These are phyloP conservation scores for Heliamphora pulchella DNA, from an alignment of 179 eudicot genomes.

Conservation along the genomic window DNA sequence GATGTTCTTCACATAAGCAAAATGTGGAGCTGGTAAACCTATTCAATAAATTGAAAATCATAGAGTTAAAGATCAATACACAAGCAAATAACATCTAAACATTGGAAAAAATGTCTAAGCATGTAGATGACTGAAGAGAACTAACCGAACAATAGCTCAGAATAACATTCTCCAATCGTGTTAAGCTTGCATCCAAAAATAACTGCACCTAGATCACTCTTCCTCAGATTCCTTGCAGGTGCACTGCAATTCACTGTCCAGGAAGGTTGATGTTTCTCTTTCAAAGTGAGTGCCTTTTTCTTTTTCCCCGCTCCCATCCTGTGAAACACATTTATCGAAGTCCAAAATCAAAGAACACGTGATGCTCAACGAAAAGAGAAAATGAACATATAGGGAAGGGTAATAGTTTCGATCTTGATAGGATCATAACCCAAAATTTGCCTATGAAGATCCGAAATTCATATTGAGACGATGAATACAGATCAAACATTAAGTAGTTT, in stretches of 20 bases:
- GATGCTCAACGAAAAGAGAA: not conserved
- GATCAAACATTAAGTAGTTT: not conserved
- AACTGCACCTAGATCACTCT: constrained; percentile 53
- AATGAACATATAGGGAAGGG: not conserved
- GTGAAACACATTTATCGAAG: not conserved
- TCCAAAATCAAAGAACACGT: not conserved
- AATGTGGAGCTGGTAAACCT: constrained; percentile 55
- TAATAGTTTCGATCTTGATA: not conserved
- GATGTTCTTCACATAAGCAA: constrained; percentile 62
- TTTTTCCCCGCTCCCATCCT: constrained; percentile 46
- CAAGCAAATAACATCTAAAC: not conserved
- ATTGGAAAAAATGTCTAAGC: not conserved
- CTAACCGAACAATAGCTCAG: constrained; percentile 61
- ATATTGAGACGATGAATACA: not conserved
- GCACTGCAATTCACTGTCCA: constrained; percentile 21
- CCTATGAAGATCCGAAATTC: not conserved
- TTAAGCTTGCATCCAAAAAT: constrained; percentile 70
- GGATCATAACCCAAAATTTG: not conserved
- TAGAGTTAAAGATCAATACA: not conserved
- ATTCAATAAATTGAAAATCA: constrained; percentile 12
- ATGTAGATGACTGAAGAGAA: constrained; percentile 5
- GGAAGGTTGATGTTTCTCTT: constrained; percentile 26
- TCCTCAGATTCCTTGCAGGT: constrained; percentile 54
- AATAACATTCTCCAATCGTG: constrained; percentile 59
- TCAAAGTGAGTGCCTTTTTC: constrained; percentile 20